Percentiles rank a stretch among this genome's conserved stretches.
phyloP scores from a whole-genome alignment of 2,329 filamentous ascomycete species.

The Cladophialophora psammophila region DNA sequence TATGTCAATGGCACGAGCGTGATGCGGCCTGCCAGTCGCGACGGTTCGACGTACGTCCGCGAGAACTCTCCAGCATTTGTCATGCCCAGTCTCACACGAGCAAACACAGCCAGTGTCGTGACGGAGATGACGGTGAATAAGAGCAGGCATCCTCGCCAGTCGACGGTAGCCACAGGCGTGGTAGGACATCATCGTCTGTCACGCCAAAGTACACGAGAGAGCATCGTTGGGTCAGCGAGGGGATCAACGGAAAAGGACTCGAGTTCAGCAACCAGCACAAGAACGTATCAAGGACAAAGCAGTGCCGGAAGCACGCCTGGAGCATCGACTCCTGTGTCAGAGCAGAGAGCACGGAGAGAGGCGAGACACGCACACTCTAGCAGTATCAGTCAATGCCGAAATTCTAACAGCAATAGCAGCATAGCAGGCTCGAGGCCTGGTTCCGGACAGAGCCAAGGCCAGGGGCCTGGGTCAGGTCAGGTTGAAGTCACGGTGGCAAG shows the following conservation, averaged over 20 bases:
- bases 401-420: constrained; percentile 6
- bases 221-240: constrained; percentile 32
- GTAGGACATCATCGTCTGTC: constrained; percentile 37
- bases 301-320: constrained; percentile 29
- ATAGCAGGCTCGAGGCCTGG: constrained; percentile 10
- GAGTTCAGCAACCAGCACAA: background rate
- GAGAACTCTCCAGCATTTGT: constrained; percentile 39
- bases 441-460: constrained; percentile 21
- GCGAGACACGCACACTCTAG: constrained; percentile 28
- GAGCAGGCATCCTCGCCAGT: constrained; percentile 37
- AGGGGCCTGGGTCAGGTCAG: constrained; percentile 19
- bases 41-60: constrained; percentile 38
- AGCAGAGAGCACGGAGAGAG: constrained; percentile 31
- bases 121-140: constrained; percentile 40
- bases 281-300: constrained; percentile 28
- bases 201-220: constrained; percentile 40
- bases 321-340: constrained; percentile 35
- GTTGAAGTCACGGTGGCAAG: constrained; percentile 36
- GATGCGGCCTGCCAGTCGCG: constrained; percentile 40
- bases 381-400: constrained; percentile 28
- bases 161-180: constrained; percentile 23
- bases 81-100: constrained; percentile 36
- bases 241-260: constrained; percentile 25
- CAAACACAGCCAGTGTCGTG: constrained; percentile 37
- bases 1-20: constrained; percentile 38